Base-by-base conservation (phyloP, 495 filamentous ascomycete species). In the Darksidea phi region DNA sequence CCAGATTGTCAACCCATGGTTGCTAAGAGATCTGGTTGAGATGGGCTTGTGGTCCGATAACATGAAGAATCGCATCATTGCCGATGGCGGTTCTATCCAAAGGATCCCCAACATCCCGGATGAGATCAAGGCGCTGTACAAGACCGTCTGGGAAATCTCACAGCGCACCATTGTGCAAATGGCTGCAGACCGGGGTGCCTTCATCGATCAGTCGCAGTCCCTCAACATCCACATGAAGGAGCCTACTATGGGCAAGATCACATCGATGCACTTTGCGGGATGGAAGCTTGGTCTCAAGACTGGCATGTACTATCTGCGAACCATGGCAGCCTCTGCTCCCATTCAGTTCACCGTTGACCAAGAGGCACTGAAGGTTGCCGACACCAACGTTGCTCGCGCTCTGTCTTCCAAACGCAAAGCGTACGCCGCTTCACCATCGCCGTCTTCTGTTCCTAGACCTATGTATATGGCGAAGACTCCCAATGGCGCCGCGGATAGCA, bases 1-100 rank as follows among this genome's bases (percentile, higher is more conserved):
- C 85, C 94, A 98, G 77, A 90, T 98, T 50, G 94, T 98, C 75
- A 98, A 98, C 81, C 94, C 94, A 25, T 97, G 95, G 95, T 78
- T 98, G 48, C 85, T 98, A 54, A 97, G 96, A 81, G 94, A 98
- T 70, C 84, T 98, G 15, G 94, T 98, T 58, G 94, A 98, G 68
- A 88, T 97, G 79, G 94, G 94, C 62, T 82, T 98, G 28, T 98
- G 94, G 94, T 96, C 92, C 36, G 94, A 98, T 77, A 91, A 91
- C 81, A 98, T 98, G 94, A 98, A 98, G 84, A 98, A 98, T 80
- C 90, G 94, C 66, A 98, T 98, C 80, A 97, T 98, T 69, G 87
- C 94, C 61, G 93, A 94, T 48, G 91, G 90, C 64, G 94, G 94
- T 51, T 96, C 91, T 7, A 91, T 98, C 62, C 94, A 97, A 77